Percentiles rank a stretch among this genome's conserved stretches.
Conservation (phyloP, 2,329 filamentous ascomycete species). For the Grosmannia clavigera region DNA sequence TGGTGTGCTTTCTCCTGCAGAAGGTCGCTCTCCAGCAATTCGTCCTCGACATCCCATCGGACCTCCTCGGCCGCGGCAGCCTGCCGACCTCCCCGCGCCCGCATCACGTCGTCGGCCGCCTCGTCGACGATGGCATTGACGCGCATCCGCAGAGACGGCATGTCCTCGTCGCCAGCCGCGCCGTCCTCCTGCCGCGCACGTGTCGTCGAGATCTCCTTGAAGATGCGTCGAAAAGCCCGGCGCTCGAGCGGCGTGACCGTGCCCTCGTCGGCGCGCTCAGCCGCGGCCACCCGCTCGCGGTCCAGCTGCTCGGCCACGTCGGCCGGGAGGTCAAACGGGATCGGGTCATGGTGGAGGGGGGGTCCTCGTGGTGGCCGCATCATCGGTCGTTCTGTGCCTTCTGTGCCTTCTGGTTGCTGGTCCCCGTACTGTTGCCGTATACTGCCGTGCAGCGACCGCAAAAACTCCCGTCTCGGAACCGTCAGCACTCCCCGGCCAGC, state of each 20-base stretch:
- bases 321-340: conserved; percentile 38
- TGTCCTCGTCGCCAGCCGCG: neutral
- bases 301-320: conserved; percentile 22
- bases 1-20: neutral
- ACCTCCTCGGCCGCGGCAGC: neutral
- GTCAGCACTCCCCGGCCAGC: conserved; percentile 28
- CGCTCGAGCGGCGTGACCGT: conserved; percentile 47
- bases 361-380: neutral
- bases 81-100: neutral
- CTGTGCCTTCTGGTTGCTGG: neutral
- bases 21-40: neutral
- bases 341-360: conserved; percentile 18
- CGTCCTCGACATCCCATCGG: neutral
- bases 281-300: conserved; percentile 2
- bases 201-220: conserved; percentile 39
- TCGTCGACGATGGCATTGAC: conserved; percentile 2
- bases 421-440: conserved; percentile 1
- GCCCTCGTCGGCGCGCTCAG: conserved; percentile 15
- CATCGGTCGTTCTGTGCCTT: neutral
- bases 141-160: neutral
- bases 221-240: conserved; percentile 39
- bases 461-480: conserved; percentile 14
- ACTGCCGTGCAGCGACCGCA: conserved; percentile 16
- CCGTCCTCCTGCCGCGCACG: neutral
- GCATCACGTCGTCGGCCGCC: conserved; percentile 6